phyloP scores from a whole-genome alignment of 805 yeast genomes.

The Debaryomyces prosopidis region DNA sequence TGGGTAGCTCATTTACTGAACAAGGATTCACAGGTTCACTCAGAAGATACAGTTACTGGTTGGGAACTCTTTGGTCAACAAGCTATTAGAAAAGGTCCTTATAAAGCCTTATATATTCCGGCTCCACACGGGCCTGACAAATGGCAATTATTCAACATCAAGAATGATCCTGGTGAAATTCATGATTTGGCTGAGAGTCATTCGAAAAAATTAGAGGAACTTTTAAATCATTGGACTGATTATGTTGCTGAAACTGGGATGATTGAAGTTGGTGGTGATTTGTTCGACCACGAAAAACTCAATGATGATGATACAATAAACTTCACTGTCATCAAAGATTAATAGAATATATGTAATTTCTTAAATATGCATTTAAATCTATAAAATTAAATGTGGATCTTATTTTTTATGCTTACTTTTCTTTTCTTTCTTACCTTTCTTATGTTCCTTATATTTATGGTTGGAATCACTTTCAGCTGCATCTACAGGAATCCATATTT shows the following conservation, averaged over 20 bases:
- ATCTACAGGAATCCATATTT: conserved; percentile 39
- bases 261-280: conserved; percentile 28
- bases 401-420: conserved; percentile 6
- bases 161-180: conserved; percentile 53
- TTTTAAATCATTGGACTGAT: conserved; percentile 50
- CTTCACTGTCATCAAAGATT: not conserved
- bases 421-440: conserved; percentile 9
- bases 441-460: conserved; percentile 6
- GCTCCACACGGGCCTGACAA: conserved; percentile 48
- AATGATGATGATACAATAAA: conserved; percentile 10
- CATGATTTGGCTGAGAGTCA: conserved; percentile 39
- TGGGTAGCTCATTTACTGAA: conserved; percentile 42
- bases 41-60: conserved; percentile 47
- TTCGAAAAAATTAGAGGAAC: conserved; percentile 38
- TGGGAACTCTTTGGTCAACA: conserved; percentile 62
- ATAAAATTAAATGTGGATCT: not conserved
- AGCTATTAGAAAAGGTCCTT: conserved; percentile 52
- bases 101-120: conserved; percentile 50
- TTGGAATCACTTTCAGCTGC: conserved; percentile 8
- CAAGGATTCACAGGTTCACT: conserved; percentile 30
- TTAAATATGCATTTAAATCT: not conserved
- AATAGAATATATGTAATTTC: not conserved
- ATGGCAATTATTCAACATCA: conserved; percentile 50
- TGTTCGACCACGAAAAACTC: conserved; percentile 11
- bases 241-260: conserved; percentile 55